Evolutionary conservation across 164 flowering plant genomes (phyloP), one percentile per base, ranked within the genome.

Genomic region (Akebia trifoliata): DNA sequence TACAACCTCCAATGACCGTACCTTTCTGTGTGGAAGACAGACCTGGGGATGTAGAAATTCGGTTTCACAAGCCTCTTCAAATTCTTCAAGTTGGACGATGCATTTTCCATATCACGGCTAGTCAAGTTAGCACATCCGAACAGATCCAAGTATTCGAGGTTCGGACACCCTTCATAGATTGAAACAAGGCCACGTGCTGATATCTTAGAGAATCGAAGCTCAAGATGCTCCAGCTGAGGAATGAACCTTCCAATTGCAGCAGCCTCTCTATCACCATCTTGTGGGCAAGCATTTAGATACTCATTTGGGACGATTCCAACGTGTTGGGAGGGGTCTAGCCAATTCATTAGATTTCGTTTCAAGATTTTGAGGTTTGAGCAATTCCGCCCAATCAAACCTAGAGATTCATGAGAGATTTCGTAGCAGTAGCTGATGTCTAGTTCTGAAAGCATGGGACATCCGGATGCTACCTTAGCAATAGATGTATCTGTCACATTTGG

Each of bases 1-100:
- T 92, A 88, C 78, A 92, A 64, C 36, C 65, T 66, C 98, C 98
- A 92, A 63, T 92, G 98, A 3, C 84, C 87, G 59, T 88, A 86
- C 69, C 98, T 78, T 54, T 92, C 96, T 0, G 83, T 64, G 37
- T 81, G 84, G 60, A 75, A 83, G 9, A 71, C 79, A 0, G 89
- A 78, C 66, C 90, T 73, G 11, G 95, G 92, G 39, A 88, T 77
- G 43, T 78, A 81, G 67, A 81, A 81, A 64, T 92, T 81, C 12
- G 95, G 95, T 70, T 69, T 85, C 67, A 69, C 80, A 48, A 92
- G 43, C 57, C 17, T 66, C 71, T 73, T 81, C 83, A 92, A 46
- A 15, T 77, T 70, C 71, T 79, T 78, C 78, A 85, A 21, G 42
- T 65, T 78, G 8, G 75, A 62, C 2, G 76, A 43, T 2, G 85